These are phyloP conservation scores for Hortaea werneckii DNA, from an alignment of 2,329 filamentous ascomycete species.

Conservation along the genomic window DNA sequence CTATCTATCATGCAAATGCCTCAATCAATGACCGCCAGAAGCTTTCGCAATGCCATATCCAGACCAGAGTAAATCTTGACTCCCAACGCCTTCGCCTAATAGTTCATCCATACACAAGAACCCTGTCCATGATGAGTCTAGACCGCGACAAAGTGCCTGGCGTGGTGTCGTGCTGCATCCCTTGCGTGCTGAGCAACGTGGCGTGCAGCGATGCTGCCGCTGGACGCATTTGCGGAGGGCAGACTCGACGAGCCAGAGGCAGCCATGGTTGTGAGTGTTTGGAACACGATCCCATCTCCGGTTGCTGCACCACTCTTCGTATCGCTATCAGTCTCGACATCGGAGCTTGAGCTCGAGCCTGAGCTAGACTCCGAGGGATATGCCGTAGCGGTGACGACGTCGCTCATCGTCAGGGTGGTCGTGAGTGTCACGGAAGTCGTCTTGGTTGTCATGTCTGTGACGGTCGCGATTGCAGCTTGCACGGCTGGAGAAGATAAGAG, in stretches of 20 bases:
- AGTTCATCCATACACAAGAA: too few species aligned
- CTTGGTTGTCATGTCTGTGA: background rate
- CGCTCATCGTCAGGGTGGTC: background rate
- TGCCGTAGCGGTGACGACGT: background rate
- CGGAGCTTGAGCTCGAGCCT: background rate
- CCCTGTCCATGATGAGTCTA: too few species aligned
- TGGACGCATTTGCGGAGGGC: slow-evolving; percentile 1
- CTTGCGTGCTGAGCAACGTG: slow-evolving; percentile 2
- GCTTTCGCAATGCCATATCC: too few species aligned
- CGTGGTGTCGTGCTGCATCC: background rate
- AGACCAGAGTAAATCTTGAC: too few species aligned
- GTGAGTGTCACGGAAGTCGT: background rate
- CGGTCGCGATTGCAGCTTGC: background rate
- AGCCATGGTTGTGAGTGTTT: background rate
- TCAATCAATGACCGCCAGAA: too few species aligned
- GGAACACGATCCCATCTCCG: background rate
- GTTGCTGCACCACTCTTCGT: background rate
- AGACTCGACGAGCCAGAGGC: background rate
- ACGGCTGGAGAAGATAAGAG: background rate
- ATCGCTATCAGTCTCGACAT: background rate
- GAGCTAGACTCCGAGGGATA: background rate
- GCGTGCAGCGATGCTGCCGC: slow-evolving; percentile 1
- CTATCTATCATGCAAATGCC: too few species aligned
- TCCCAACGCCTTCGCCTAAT: too few species aligned
- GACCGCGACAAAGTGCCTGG: background rate